Evolutionary conservation across 164 flowering plant genomes (phyloP).

Genomic region (Euptelea pleiosperma): DNA sequence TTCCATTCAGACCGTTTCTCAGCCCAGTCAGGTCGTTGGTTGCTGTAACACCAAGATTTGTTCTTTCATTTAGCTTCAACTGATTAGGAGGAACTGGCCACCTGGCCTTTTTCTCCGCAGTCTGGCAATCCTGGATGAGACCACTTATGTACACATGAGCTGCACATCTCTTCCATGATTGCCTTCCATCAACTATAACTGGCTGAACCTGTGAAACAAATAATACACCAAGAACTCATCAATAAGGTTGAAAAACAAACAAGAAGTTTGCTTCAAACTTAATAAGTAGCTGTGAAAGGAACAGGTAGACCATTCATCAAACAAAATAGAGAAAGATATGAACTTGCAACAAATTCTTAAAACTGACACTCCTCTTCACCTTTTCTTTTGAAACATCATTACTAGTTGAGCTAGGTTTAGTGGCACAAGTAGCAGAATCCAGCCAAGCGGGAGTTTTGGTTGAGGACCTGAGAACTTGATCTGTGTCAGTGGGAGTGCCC

Average conservation of each 20-base stretch:
- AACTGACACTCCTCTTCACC: slow-evolving; percentile 23
- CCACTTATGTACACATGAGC: slow-evolving; percentile 57
- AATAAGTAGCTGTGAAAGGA: not conserved
- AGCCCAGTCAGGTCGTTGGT: slow-evolving; percentile 6
- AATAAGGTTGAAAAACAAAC: too few species aligned
- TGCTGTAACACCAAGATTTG: slow-evolving; percentile 16
- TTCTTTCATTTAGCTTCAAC: slow-evolving; percentile 23
- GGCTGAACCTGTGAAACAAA: slow-evolving; percentile 31
- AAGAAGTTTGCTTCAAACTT: not conserved
- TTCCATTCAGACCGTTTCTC: slow-evolving; percentile 4
- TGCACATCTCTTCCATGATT: slow-evolving; percentile 49
- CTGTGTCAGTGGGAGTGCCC: not conserved
- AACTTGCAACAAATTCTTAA: not conserved
- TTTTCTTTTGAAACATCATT: slow-evolving; percentile 26
- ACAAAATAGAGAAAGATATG: not conserved
- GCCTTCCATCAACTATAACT: slow-evolving; percentile 15
- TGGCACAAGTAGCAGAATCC: slow-evolving; percentile 22
- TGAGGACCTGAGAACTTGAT: slow-evolving; percentile 30
- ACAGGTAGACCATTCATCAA: too few species aligned
- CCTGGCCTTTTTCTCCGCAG: slow-evolving; percentile 24
- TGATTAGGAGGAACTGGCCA: slow-evolving; percentile 14
- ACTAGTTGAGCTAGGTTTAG: slow-evolving; percentile 17
- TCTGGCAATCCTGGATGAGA: slow-evolving; percentile 39
- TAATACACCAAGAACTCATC: not conserved
- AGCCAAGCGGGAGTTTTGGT: slow-evolving; percentile 37